Percentiles rank a stretch among this genome's conserved stretches.
Evolutionary conservation across 345 rosid genomes (phyloP).

Genomic region (Noccaea caerulescens): DNA sequence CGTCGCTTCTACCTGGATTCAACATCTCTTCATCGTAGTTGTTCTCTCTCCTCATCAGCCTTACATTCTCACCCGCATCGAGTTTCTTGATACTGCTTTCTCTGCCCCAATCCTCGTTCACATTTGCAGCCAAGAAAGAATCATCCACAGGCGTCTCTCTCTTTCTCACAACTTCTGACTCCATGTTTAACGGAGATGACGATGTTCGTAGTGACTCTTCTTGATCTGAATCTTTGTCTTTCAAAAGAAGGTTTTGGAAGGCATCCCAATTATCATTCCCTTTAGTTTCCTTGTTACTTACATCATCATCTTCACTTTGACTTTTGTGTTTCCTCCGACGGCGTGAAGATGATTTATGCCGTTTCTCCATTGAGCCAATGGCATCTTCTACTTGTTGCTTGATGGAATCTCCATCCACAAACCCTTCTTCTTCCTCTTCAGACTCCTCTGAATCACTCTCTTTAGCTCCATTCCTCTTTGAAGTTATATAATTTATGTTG

Average conservation of each 20-base stretch:
- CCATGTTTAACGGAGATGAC: constrained; percentile 46
- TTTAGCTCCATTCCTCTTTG: constrained; percentile 69
- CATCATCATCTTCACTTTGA: constrained; percentile 45
- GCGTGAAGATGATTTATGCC: constrained; percentile 59
- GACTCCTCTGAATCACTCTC: constrained; percentile 58
- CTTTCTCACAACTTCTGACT: constrained; percentile 54
- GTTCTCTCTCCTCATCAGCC: constrained; percentile 49
- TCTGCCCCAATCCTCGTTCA: constrained; percentile 46
- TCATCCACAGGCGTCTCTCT: constrained; percentile 54
- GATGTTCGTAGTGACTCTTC: constrained; percentile 44
- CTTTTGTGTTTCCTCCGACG: constrained; percentile 57
- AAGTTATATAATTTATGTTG: constrained; percentile 92
- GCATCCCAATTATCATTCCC: constrained; percentile 76
- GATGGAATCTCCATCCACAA: constrained; percentile 66
- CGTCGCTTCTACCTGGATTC: constrained; percentile 49
- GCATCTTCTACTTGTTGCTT: constrained; percentile 88
- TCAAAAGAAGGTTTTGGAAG: constrained; percentile 82
- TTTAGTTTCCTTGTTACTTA: constrained; percentile 49
- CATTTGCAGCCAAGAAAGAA: constrained; percentile 57
- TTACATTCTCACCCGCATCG: constrained; percentile 51
- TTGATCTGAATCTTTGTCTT: constrained; percentile 56
- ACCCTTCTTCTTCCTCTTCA: constrained; percentile 67
- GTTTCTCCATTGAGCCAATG: constrained; percentile 73
- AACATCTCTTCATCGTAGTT: constrained; percentile 58
- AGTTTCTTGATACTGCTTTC: constrained; percentile 49